These are phyloP conservation scores for Ogataea ramenticola DNA, from an alignment of 805 yeast genomes.

Conservation along the genomic window DNA sequence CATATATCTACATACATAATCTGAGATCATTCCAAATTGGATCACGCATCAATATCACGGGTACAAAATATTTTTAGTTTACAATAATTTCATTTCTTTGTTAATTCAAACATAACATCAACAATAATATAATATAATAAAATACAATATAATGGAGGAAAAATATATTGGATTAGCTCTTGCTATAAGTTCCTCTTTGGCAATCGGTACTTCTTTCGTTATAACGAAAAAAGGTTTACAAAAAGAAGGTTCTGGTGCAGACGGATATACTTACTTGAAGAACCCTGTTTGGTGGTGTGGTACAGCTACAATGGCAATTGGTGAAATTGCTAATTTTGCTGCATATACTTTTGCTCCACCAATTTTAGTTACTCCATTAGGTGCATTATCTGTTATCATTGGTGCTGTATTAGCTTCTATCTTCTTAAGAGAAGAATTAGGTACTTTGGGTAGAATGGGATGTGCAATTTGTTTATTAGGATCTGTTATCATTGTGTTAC, in stretches of 20 bases:
- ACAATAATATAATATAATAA: neutral
- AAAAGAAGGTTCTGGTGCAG: constrained; percentile 49
- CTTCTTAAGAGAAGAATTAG: constrained; percentile 79
- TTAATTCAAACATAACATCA: no score
- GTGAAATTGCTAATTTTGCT: constrained; percentile 88
- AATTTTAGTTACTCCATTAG: constrained; percentile 83
- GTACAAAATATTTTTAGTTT: neutral
- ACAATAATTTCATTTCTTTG: no score
- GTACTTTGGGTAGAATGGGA: constrained; percentile 84
- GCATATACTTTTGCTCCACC: constrained; percentile 96
- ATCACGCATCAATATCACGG: no score
- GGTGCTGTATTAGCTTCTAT: constrained; percentile 88
- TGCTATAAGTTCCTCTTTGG: constrained; percentile 81
- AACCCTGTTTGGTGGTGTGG: constrained; percentile 96
- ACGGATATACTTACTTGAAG: constrained; percentile 69
- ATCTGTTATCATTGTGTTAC: constrained; percentile 78
- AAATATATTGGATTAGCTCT: constrained; percentile 84
- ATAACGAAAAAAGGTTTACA: constrained; percentile 82
- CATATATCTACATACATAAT: no score
- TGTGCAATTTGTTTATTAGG: constrained; percentile 89
- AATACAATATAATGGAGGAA: constrained; percentile 46
- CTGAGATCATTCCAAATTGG: no score
- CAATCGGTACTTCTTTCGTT: constrained; percentile 86
- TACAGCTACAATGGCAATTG: constrained; percentile 82
- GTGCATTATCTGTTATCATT: constrained; percentile 83